Evolutionary conservation across 345 rosid genomes (phyloP), one percentile per base, ranked within the genome.

Genomic region (Microcos paniculata): DNA sequence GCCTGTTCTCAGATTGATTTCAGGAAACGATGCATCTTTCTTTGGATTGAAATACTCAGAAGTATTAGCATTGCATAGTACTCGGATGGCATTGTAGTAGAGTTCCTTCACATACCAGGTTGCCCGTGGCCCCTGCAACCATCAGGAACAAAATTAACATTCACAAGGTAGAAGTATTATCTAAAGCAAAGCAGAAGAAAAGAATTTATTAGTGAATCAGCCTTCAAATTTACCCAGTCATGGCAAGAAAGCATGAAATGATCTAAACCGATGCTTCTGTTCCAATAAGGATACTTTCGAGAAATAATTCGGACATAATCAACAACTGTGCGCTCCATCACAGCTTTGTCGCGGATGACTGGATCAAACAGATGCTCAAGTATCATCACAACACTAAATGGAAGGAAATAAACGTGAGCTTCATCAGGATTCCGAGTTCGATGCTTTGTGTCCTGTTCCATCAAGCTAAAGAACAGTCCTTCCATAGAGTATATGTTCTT

Each of bases 241-340:
- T 91, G 93, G 82, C 97, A 94, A 42, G 97, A 86, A 40, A 90
- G 85, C 92, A 94, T 91, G 81, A 87, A 82, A 75, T 94, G 97
- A 76, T 91, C 97, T n/a, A 88, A 90, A 9, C 97, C 97, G 23
- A 82, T 85, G 83, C 94, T 89, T 43, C 89, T 79, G 71, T 94
- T 94, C 95, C 98, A 91, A 35, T 80, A 91, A 7, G 88, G 90
- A 77, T 91, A 78, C 70, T 84, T 90, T 11, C 21, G 19, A 23
- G 95, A 82, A 33, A 89, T 71, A 53, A 84, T 42, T 8, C 71
- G 62, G 28, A 90, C 48, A 72, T 90, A 90, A 73, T 90, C 95
- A 0, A 80, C 83, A 23, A 90, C 74, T 2, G 87, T 72, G 10
- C 82, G 84, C 56, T 85, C 87, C 28, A 90, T 82, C 62, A 82